A percentile compares a stretch with the other conserved stretches of the same genome.
phyloP scores from a whole-genome alignment of 2,329 filamentous ascomycete genomes.

The Xylaria sp. region DNA sequence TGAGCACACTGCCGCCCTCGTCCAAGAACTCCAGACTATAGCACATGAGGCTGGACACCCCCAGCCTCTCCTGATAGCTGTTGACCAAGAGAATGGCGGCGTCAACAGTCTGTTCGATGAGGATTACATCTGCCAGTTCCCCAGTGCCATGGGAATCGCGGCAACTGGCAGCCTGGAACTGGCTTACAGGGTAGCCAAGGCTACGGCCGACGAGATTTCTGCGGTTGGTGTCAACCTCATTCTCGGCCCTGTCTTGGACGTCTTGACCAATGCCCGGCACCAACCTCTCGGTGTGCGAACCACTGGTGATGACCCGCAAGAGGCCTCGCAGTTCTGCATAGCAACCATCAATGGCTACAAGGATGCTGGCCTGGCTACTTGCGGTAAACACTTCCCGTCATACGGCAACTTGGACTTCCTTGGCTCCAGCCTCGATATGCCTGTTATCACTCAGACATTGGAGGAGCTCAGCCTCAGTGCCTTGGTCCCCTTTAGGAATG shows the following conservation, averaged over 20 bases:
- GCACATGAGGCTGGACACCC: constrained; percentile 86
- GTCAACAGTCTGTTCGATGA: constrained; percentile 97
- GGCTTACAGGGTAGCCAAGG: constrained; percentile 85
- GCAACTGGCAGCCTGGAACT: constrained; percentile 81
- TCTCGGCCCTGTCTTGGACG: constrained; percentile 87
- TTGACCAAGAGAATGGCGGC: constrained; percentile 97
- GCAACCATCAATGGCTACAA: constrained; percentile 90
- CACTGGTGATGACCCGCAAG: constrained; percentile 86
- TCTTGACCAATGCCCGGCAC: constrained; percentile 86
- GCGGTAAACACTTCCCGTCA: constrained; percentile 94
- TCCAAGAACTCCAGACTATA: constrained; percentile 87
- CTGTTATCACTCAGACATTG: constrained; percentile 89
- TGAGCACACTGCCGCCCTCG: constrained; percentile 79
- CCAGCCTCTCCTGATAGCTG: constrained; percentile 79
- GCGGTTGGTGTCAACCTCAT: constrained; percentile 96
- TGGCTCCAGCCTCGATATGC: constrained; percentile 84
- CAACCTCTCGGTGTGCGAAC: constrained; percentile 87
- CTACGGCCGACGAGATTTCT: constrained; percentile 85
- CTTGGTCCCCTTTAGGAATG: constrained; percentile 84
- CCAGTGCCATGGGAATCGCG: constrained; percentile 94
- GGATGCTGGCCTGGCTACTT: constrained; percentile 80
- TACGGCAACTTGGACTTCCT: constrained; percentile 94
- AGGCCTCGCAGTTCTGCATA: constrained; percentile 88
- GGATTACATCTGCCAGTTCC: constrained; percentile 92
- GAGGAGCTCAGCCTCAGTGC: constrained; percentile 91